Percentiles rank a stretch among this genome's conserved stretches.
Evolutionary conservation across 2,329 filamentous ascomycete species (phyloP).

Genomic region (Phialophora chinensis): DNA sequence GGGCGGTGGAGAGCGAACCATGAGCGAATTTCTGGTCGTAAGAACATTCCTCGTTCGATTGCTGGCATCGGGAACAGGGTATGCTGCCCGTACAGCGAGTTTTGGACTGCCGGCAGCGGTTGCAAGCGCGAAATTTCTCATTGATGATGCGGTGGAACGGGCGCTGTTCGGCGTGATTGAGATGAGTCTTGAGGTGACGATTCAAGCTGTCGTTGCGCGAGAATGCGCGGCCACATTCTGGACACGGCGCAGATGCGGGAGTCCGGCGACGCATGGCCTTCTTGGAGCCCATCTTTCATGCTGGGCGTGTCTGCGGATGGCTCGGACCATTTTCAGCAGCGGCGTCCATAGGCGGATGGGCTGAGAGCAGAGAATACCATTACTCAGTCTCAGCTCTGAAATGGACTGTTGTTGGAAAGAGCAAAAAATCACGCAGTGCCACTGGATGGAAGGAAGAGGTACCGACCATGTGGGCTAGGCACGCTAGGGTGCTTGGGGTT

Average conservation of each 20-base stretch:
- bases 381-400: background rate
- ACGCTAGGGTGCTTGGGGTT: background rate
- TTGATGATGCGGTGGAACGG: constrained; percentile 36
- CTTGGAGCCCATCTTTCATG: constrained; percentile 23
- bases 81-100: constrained; percentile 32
- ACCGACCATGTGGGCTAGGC: background rate
- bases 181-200: constrained; percentile 34
- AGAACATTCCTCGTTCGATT: constrained; percentile 28
- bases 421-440: background rate
- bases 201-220: constrained; percentile 34
- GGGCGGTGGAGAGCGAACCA: constrained; percentile 7
- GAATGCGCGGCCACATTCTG: constrained; percentile 34
- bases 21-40: constrained; percentile 25
- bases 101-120: constrained; percentile 32
- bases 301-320: background rate
- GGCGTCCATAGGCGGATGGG: background rate
- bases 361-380: background rate
- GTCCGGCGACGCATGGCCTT: constrained; percentile 31
- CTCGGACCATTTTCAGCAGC: constrained; percentile 1
- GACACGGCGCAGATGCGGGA: constrained; percentile 34
- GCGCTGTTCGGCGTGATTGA: constrained; percentile 26
- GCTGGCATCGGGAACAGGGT: constrained; percentile 33
- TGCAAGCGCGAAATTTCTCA: constrained; percentile 36
- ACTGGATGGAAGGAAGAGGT: background rate
- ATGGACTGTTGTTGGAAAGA: background rate